Percentiles rank a stretch among this genome's conserved stretches.
Conservation (phyloP, 176 grass and related monocot species). For the Musa beccarii region DNA sequence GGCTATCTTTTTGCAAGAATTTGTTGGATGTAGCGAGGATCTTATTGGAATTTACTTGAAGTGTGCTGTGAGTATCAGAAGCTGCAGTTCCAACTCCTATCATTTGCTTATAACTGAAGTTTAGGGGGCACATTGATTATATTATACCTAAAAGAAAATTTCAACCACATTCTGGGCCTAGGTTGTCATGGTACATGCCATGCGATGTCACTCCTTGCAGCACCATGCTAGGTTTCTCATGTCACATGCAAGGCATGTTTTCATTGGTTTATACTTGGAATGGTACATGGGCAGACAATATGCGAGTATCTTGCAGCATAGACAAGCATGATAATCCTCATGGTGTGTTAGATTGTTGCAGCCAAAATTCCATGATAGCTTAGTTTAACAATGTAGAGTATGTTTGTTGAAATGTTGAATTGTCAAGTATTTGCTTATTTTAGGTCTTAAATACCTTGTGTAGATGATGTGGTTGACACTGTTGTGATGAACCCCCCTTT, state of each 20-base stretch:
- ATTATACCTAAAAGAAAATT: neutral
- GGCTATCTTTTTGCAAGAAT: neutral
- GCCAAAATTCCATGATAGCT: too few species aligned
- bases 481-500: conserved; percentile 99
- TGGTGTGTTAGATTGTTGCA: too few species aligned
- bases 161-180: neutral
- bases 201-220: too few species aligned
- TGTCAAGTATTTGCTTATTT: conserved; percentile 1
- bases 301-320: too few species aligned
- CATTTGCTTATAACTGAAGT: neutral
- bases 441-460: neutral
- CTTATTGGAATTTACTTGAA: neutral
- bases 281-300: too few species aligned
- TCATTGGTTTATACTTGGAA: too few species aligned
- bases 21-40: neutral
- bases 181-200: neutral
- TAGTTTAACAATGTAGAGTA: neutral
- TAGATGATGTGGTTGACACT: conserved; percentile 59
- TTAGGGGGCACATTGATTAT: neutral
- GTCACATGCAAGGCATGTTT: too few species aligned
- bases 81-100: neutral
- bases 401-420: neutral
- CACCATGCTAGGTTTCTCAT: too few species aligned
- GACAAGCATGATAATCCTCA: too few species aligned
- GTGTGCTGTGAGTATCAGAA: neutral